These are phyloP conservation scores for Extremus antarcticus DNA, from an alignment of 495 filamentous ascomycete species.

Conservation along the genomic window DNA sequence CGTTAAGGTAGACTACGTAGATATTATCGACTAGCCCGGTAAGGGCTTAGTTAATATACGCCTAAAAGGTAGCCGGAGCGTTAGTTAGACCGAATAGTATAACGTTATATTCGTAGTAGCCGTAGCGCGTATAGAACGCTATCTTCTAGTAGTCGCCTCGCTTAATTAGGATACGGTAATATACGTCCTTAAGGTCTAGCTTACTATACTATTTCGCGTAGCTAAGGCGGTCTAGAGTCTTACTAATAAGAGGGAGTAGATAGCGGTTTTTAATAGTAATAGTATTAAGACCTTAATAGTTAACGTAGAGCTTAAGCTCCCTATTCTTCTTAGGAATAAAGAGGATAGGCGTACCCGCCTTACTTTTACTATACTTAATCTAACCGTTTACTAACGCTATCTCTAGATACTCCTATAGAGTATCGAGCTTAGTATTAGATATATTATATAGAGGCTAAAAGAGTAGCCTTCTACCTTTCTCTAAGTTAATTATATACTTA, in stretches of 20 bases:
- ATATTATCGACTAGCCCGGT: conserved; percentile 7
- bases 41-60: conserved; percentile 16
- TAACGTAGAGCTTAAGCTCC: conserved; percentile 13
- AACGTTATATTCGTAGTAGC: conserved; percentile 18
- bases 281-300: conserved; percentile 19
- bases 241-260: conserved; percentile 17
- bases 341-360: conserved; percentile 14
- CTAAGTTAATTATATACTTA: no score
- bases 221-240: no score
- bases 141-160: conserved; percentile 21
- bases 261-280: conserved; percentile 20
- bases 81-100: conserved; percentile 22
- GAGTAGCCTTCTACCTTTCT: no score
- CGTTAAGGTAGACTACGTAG: conserved; percentile 19
- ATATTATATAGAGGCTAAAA: no score
- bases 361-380: not conserved
- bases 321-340: conserved; percentile 23
- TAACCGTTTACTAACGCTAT: no score
- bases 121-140: conserved; percentile 19
- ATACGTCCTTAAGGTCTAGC: no score
- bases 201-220: no score
- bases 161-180: conserved; percentile 15
- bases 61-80: conserved; percentile 21
- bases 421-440: no score
- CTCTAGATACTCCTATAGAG: no score